Percentiles rank a stretch among this genome's conserved stretches.
phyloP scores from a whole-genome alignment of 176 grass and related monocot species.

The Cocos nucifera region DNA sequence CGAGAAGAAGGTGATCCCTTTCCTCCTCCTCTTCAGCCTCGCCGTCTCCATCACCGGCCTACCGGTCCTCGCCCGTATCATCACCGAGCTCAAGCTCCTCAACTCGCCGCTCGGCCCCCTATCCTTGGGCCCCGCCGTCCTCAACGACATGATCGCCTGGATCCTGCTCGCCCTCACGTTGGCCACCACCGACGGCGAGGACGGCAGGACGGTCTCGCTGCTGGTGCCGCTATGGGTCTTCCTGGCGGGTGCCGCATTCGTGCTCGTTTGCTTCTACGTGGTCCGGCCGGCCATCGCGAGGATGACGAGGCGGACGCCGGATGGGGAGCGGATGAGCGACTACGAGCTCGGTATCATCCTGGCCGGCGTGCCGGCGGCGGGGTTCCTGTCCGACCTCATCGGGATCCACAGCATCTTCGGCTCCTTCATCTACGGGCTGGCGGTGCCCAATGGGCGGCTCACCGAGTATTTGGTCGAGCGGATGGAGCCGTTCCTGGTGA shows the following conservation, averaged over 20 bases:
- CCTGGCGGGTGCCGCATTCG: neutral
- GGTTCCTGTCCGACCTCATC: neutral
- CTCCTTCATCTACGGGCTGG: constrained; percentile 3
- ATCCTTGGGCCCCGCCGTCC: constrained; percentile 15
- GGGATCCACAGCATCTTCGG: constrained; percentile 7
- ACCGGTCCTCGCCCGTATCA: constrained; percentile 18
- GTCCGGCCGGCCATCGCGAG: constrained; percentile 1
- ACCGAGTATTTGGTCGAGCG: neutral
- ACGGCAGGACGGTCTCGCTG: too few species aligned
- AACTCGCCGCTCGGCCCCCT: constrained; percentile 16
- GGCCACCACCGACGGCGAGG: too few species aligned
- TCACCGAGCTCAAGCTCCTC: constrained; percentile 30
- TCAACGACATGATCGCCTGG: constrained; percentile 21
- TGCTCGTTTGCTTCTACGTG: neutral
- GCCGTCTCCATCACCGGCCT: constrained; percentile 26
- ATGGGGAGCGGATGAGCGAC: neutral
- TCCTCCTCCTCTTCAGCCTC: constrained; percentile 22
- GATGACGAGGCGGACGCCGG: neutral
- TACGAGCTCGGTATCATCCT: neutral
- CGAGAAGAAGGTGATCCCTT: neutral
- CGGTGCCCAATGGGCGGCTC: constrained; percentile 6
- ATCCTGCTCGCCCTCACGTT: neutral
- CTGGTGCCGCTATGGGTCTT: constrained; percentile 11
- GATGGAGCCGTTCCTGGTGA: constrained; percentile 2
- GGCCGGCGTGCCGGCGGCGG: neutral